phyloP scores from a whole-genome alignment of 495 filamentous ascomycete species.

The Echria macrotheca region DNA sequence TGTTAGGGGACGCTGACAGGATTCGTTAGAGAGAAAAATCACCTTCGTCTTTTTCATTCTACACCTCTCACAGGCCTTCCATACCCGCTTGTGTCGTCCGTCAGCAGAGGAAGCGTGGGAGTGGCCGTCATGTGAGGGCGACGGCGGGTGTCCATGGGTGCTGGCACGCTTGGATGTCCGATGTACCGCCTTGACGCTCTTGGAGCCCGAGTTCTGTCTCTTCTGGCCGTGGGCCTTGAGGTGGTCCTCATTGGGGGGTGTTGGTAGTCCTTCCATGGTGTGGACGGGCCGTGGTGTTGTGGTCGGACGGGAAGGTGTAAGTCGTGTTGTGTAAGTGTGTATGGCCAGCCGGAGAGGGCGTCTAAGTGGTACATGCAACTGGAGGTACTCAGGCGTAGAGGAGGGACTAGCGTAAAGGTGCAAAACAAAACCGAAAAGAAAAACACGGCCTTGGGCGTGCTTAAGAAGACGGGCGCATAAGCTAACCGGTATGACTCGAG shows the following conservation, averaged over 20 bases:
- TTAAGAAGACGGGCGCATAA: slow-evolving; percentile 17
- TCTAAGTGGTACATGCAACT: too few species aligned
- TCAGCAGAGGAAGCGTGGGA: slow-evolving; percentile 29
- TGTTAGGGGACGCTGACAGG: slow-evolving; percentile 11
- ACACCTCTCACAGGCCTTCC: slow-evolving; percentile 67
- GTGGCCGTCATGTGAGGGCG: slow-evolving; percentile 24
- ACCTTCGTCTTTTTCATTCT: slow-evolving; percentile 70
- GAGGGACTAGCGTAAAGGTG: too few species aligned
- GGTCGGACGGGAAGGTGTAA: background rate
- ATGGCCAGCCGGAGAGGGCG: too few species aligned
- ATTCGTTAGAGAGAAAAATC: background rate
- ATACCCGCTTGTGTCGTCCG: slow-evolving; percentile 57
- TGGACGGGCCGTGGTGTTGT: background rate
- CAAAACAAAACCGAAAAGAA: slow-evolving; percentile 1
- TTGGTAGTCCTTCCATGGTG: slow-evolving; percentile 41
- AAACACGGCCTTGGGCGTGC: slow-evolving; percentile 2
- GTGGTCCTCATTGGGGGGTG: slow-evolving; percentile 42
- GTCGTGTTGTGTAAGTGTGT: slow-evolving; percentile 5
- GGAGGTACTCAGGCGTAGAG: too few species aligned
- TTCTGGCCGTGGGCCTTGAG: slow-evolving; percentile 25
- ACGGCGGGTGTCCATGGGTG: slow-evolving; percentile 25
- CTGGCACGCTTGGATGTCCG: slow-evolving; percentile 25
- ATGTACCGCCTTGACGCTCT: slow-evolving; percentile 28
- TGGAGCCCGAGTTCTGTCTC: slow-evolving; percentile 19
- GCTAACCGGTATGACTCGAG: slow-evolving; percentile 19